A percentile compares a stretch with the other conserved stretches of the same genome.
phyloP scores from a whole-genome alignment of 1,284 basidiomycete species.

The Amylostereum areolatum region DNA sequence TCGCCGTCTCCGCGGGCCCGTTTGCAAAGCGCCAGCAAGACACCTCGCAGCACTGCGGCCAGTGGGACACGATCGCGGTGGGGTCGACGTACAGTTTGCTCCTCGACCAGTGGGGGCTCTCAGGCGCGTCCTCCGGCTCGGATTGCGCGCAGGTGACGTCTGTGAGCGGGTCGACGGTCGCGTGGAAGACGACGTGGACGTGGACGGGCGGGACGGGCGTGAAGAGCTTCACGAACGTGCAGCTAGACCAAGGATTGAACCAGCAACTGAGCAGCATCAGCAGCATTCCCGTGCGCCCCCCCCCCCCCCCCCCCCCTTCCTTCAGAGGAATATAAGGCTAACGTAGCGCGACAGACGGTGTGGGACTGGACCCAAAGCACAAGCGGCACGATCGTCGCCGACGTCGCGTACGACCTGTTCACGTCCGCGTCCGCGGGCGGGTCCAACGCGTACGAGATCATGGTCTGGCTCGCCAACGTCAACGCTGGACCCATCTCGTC shows the following conservation, averaged over 20 bases:
- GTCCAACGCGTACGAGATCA: constrained; percentile 51
- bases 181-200: constrained; percentile 49
- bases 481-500: constrained; percentile 54
- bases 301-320: constrained; percentile 10
- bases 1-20: constrained; percentile 11
- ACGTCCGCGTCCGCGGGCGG: constrained; percentile 47
- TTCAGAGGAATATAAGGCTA: no score
- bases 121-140: constrained; percentile 41
- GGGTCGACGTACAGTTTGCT: constrained; percentile 39
- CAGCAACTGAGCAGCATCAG: constrained; percentile 46
- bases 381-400: constrained; percentile 32
- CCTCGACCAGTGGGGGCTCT: constrained; percentile 48
- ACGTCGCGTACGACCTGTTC: constrained; percentile 61
- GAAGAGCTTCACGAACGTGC: constrained; percentile 59
- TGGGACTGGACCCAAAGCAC: constrained; percentile 38
- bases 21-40: constrained; percentile 18
- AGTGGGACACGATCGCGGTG: constrained; percentile 43
- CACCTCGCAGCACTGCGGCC: constrained; percentile 34
- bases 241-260: constrained; percentile 46
- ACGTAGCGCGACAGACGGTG: constrained; percentile 22
- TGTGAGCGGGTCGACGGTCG: constrained; percentile 35
- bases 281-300: constrained; percentile 44
- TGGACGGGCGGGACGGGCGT: constrained; percentile 49
- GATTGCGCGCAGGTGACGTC: constrained; percentile 49
- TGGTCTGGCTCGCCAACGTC: constrained; percentile 62